phyloP scores from a whole-genome alignment of 352 stramenopile species.

The Globisporangium carolinianum region DNA sequence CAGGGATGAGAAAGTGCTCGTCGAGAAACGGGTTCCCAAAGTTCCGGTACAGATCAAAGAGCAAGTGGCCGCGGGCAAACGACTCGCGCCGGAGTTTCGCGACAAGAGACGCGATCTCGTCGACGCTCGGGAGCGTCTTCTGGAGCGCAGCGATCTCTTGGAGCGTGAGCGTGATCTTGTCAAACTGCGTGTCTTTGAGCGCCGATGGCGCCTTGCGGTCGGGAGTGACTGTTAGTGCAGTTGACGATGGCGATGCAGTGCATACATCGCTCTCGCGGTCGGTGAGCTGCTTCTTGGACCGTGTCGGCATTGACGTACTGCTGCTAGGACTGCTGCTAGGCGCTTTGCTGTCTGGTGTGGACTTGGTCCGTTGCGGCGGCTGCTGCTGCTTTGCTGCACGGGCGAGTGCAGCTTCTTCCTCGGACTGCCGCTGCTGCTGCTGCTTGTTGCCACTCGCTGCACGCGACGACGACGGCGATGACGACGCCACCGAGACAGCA shows the following conservation, averaged over 20 bases:
- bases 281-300: not conserved
- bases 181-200: slow-evolving; percentile 32
- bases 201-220: slow-evolving; percentile 9
- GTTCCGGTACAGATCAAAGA: slow-evolving; percentile 84
- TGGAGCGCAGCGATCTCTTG: slow-evolving; percentile 68
- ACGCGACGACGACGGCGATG: not conserved
- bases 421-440: slow-evolving; percentile 8
- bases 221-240: not conserved
- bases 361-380: not conserved
- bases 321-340: not conserved
- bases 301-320: not conserved
- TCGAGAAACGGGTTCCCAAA: slow-evolving; percentile 81
- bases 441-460: slow-evolving; percentile 9
- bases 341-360: not conserved
- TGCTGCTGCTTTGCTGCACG: slow-evolving; percentile 5
- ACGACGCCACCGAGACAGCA: not conserved
- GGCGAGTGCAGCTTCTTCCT: slow-evolving; percentile 9
- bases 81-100: slow-evolving; percentile 56
- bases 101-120: slow-evolving; percentile 55
- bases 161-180: slow-evolving; percentile 70
- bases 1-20: slow-evolving; percentile 72
- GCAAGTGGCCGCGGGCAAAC: slow-evolving; percentile 64
- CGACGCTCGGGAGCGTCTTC: slow-evolving; percentile 62
- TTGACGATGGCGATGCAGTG: not conserved
- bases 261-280: not conserved